Evolutionary conservation across 106 monocot genomes (phyloP).

Genomic region (Ottelia alismoides): DNA sequence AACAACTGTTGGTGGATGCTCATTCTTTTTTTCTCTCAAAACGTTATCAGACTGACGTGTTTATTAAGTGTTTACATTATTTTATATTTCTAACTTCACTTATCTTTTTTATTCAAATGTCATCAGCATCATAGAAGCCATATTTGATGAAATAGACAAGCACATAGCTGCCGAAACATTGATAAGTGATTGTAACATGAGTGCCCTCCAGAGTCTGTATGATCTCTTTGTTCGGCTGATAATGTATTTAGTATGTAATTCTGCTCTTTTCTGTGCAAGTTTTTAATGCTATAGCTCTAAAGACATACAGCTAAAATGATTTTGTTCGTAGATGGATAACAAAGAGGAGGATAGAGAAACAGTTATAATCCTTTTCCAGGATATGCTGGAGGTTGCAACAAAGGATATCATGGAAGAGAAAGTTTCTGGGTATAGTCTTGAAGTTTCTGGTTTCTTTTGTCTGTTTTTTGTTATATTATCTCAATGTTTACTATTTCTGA

Average conservation of each 20-base stretch:
- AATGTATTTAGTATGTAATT: conserved; percentile 52
- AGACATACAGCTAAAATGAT: too few relatives aligned
- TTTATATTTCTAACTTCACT: neutral
- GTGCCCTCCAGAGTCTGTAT: conserved; percentile 58
- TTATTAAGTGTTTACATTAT: neutral
- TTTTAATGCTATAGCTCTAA: too few relatives aligned
- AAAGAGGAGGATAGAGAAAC: conserved; percentile 39
- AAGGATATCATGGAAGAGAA: conserved; percentile 76
- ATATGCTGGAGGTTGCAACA: conserved; percentile 87
- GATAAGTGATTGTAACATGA: conserved; percentile 53
- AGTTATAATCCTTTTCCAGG: conserved; percentile 78
- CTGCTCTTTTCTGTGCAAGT: neutral
- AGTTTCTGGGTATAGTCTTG: conserved; percentile 20
- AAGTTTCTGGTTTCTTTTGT: neutral
- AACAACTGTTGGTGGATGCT: too few relatives aligned
- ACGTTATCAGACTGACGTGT: too few relatives aligned
- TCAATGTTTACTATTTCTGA: neutral
- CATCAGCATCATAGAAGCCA: conserved; percentile 43
- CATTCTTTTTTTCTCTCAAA: too few relatives aligned
- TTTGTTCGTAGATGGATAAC: conserved; percentile 42
- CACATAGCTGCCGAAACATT: conserved; percentile 34
- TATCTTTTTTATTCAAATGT: neutral
- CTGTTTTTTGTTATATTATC: neutral
- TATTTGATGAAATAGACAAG: conserved; percentile 58
- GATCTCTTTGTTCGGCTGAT: conserved; percentile 39